phyloP scores from a whole-genome alignment of 176 grass and related monocot species.

The Rhynchospora breviuscula region DNA sequence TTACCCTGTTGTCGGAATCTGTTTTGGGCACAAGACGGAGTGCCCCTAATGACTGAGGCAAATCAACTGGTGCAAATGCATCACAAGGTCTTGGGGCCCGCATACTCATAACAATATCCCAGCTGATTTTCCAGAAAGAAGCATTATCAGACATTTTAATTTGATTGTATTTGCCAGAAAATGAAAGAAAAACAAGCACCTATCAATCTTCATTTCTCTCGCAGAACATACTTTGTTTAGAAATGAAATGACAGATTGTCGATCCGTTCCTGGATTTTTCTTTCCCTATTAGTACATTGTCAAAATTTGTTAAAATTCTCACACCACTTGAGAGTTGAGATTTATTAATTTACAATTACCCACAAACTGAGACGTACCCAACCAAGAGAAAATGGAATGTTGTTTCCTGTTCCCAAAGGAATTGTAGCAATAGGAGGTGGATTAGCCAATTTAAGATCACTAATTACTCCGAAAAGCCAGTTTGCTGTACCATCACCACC shows the following conservation, averaged over 20 bases:
- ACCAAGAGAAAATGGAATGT: constrained; percentile 92
- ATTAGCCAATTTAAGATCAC: constrained; percentile 73
- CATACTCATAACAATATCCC: constrained; percentile 95
- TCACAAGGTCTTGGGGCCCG: constrained; percentile 46
- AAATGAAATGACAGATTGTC: constrained; percentile 55
- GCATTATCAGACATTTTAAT: neutral
- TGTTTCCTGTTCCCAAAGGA: constrained; percentile 98
- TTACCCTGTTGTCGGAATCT: constrained; percentile 63
- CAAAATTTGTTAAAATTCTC: constrained; percentile 8
- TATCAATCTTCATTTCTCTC: constrained; percentile 87
- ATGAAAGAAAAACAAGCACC: constrained; percentile 38
- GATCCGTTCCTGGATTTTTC: constrained; percentile 86
- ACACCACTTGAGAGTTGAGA: neutral
- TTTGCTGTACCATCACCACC: constrained; percentile 89
- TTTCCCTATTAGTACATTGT: constrained; percentile 60
- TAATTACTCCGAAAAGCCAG: constrained; percentile 95
- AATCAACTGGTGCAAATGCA: constrained; percentile 57
- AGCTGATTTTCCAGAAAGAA: constrained; percentile 46
- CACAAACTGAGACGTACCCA: constrained; percentile 54
- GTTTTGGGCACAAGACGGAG: constrained; percentile 52
- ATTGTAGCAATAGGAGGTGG: constrained; percentile 81
- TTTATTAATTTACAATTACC: constrained; percentile 1
- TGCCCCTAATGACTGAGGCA: constrained; percentile 71
- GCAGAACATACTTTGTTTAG: constrained; percentile 62
- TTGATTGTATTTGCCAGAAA: neutral